A percentile compares a stretch with the other conserved stretches of the same genome.
phyloP scores from a whole-genome alignment of 257 asterid species.

The Solanum piurae region DNA sequence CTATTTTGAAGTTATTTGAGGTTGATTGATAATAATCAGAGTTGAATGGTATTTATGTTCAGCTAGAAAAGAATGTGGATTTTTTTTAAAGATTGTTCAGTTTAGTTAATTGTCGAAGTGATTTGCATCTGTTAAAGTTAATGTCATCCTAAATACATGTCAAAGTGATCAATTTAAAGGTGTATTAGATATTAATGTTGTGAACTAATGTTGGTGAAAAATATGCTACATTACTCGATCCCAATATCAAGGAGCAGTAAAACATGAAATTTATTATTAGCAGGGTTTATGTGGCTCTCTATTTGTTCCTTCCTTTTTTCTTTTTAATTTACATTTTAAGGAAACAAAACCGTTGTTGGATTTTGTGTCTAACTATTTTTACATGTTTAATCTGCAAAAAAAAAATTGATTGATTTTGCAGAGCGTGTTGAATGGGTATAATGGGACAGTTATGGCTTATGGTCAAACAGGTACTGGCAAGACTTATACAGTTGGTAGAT shows the following conservation, averaged over 20 bases:
- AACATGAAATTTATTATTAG: background rate
- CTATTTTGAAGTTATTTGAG: background rate
- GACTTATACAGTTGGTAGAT: conserved; percentile 73
- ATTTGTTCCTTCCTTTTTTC: background rate
- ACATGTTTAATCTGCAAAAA: background rate
- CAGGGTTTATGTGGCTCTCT: background rate
- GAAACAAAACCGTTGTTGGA: background rate
- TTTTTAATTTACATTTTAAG: background rate
- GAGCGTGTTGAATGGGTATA: conserved; percentile 88
- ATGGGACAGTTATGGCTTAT: conserved; percentile 87
- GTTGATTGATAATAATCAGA: background rate
- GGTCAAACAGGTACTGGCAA: conserved; percentile 97
- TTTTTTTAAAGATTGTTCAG: background rate
- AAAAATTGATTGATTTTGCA: conserved; percentile 24
- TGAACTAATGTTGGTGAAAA: background rate
- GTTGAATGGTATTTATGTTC: background rate
- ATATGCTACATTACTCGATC: background rate
- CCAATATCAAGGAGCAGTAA: background rate
- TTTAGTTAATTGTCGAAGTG: background rate
- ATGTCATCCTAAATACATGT: background rate
- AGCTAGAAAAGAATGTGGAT: background rate
- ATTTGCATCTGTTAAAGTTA: background rate
- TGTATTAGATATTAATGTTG: background rate
- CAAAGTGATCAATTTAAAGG: background rate
- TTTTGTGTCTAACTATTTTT: background rate